These are phyloP conservation scores for Dictyostelium citrinum DNA, from an alignment of 78 protist species.

Conservation along the genomic window DNA sequence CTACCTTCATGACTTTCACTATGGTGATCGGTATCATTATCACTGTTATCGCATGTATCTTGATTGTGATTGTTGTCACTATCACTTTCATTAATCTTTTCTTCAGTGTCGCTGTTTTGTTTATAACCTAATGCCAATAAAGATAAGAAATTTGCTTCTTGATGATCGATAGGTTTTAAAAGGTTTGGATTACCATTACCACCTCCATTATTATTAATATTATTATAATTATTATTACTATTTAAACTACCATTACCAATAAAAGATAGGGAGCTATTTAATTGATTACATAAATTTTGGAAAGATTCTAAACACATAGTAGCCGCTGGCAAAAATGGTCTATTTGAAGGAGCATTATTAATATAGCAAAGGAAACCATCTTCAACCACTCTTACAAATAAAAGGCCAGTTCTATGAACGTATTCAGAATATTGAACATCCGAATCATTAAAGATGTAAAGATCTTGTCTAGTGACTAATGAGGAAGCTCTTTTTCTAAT, in stretches of 20 bases:
- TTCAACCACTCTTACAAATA: slow-evolving; percentile 56
- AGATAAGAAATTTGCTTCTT: slow-evolving; percentile 52
- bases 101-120: neutral
- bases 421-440: slow-evolving; percentile 51
- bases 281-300: slow-evolving; percentile 21
- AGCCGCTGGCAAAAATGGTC: slow-evolving; percentile 40
- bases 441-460: slow-evolving; percentile 36
- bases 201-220: neutral
- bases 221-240: neutral
- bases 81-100: neutral
- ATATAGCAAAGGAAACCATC: slow-evolving; percentile 66
- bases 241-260: neutral
- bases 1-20: neutral
- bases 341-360: slow-evolving; percentile 59
- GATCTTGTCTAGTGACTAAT: slow-evolving; percentile 35
- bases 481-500: slow-evolving; percentile 34
- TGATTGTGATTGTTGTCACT: neutral
- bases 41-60: neutral
- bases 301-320: slow-evolving; percentile 15
- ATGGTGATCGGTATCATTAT: neutral
- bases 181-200: slow-evolving; percentile 18
- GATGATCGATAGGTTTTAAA: slow-evolving; percentile 36
- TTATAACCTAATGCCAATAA: slow-evolving; percentile 43
- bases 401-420: slow-evolving; percentile 49
- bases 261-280: neutral